Evolutionary conservation across 192 early-diverging fungal genomes (phyloP).

Genomic region (Endogone sp.): DNA sequence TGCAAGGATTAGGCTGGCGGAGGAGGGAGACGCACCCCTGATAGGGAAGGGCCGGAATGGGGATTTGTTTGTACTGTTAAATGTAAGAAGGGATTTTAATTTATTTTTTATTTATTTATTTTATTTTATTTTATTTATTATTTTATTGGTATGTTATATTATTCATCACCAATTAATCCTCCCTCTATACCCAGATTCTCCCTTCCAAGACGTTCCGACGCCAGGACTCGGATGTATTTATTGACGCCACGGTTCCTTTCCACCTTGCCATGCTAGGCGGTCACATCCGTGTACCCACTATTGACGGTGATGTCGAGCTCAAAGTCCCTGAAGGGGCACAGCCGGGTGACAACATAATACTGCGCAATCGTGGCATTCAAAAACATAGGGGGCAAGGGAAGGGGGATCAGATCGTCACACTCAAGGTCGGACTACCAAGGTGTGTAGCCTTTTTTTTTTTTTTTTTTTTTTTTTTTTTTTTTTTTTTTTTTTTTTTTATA

Average conservation of each 20-base stretch:
- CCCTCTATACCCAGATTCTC: conserved; percentile 10
- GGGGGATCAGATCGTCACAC: conserved; percentile 89
- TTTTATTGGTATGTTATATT: background rate
- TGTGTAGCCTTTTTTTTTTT: conserved; percentile 13
- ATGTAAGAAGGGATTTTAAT: conserved; percentile 35
- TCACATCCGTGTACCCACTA: conserved; percentile 77
- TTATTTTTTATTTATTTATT: conserved; percentile 2
- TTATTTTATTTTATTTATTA: conserved; percentile 4
- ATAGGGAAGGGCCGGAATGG: conserved; percentile 70
- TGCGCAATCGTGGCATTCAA: conserved; percentile 76
- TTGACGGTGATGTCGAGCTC: conserved; percentile 95
- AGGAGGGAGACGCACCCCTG: conserved; percentile 81
- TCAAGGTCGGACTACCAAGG: conserved; percentile 81
- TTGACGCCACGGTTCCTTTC: conserved; percentile 75
- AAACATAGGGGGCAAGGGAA: conserved; percentile 49
- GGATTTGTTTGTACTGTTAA: conserved; percentile 82
- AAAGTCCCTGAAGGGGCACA: conserved; percentile 83
- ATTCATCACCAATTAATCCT: background rate
- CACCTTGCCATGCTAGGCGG: conserved; percentile 88
- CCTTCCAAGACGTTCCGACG: conserved; percentile 78
- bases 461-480: background rate
- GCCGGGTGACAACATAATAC: conserved; percentile 77
- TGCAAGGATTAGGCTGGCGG: conserved; percentile 70
- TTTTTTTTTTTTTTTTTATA: background rate
- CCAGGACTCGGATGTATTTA: conserved; percentile 76